Evolutionary conservation across 2,329 filamentous ascomycete genomes (phyloP).

Genomic region (Lasiodiplodia gonubiensis): DNA sequence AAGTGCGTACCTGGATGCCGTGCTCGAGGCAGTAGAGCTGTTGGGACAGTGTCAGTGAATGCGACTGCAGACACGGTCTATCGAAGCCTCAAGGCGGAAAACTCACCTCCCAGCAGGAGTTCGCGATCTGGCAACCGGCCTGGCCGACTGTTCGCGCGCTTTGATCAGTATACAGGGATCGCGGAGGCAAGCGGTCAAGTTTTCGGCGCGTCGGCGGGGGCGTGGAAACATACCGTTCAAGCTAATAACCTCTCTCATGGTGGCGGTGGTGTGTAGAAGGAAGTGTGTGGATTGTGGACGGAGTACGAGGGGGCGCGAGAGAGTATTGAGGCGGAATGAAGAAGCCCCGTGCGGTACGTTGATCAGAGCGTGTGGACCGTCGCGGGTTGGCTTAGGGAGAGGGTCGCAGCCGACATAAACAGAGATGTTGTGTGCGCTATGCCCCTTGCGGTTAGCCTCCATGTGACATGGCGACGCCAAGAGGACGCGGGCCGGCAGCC

Average conservation of each 20-base stretch:
- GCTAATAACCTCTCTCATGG: conserved; percentile 98
- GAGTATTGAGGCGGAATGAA: conserved; percentile 28
- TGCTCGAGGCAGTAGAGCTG: conserved; percentile 99
- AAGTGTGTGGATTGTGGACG: conserved; percentile 7
- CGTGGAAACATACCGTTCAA: conserved; percentile 81
- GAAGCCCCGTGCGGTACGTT: conserved; percentile 26
- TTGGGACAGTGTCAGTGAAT: conserved; percentile 7
- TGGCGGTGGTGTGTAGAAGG: conserved; percentile 15
- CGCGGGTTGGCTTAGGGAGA: conserved; percentile 20
- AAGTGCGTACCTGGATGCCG: conserved; percentile 85
- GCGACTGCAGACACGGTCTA: neutral
- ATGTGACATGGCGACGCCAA: neutral
- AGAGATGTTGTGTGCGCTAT: conserved; percentile 12
- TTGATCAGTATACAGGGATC: conserved; percentile 57
- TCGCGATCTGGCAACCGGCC: conserved; percentile 99
- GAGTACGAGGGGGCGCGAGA: conserved; percentile 21
- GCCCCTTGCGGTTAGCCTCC: neutral
- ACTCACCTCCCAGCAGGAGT: conserved; percentile 99
- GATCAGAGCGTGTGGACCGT: conserved; percentile 27
- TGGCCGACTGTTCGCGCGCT: conserved; percentile 81
- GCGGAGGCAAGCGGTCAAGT: conserved; percentile 43
- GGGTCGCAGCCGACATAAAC: conserved; percentile 24
- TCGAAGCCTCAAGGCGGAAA: conserved; percentile 30
- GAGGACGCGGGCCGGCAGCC: neutral
- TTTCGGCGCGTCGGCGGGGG: conserved; percentile 48